Conservation (phyloP, 1,139 yeast species). For the Yamadazyma jaroonii region DNA sequence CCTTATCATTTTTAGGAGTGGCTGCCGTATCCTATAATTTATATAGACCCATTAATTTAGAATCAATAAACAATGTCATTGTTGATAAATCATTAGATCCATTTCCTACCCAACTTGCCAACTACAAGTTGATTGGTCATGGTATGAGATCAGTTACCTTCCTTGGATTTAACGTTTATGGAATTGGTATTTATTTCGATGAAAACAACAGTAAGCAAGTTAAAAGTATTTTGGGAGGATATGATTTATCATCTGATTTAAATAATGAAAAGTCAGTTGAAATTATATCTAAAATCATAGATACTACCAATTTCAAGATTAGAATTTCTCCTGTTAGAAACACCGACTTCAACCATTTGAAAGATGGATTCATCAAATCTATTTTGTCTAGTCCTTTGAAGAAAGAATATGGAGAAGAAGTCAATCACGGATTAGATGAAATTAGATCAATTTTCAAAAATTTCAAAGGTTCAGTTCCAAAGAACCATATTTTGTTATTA, state of each 20-base stretch:
- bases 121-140: slow-evolving; percentile 61
- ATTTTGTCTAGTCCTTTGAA: slow-evolving; percentile 55
- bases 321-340: slow-evolving; percentile 83
- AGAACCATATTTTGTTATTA: slow-evolving; percentile 56
- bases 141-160: slow-evolving; percentile 86
- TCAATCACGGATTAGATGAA: slow-evolving; percentile 55
- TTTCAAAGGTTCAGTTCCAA: slow-evolving; percentile 61
- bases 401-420: slow-evolving; percentile 30
- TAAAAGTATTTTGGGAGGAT: slow-evolving; percentile 35
- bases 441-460: slow-evolving; percentile 48
- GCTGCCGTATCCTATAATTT: slow-evolving; percentile 3
- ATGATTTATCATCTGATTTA: slow-evolving; percentile 18
- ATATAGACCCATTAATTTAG: slow-evolving; percentile 11
- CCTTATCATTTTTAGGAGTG: slow-evolving; percentile 1
- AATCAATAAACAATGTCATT: slow-evolving; percentile 21
- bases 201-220: slow-evolving; percentile 51
- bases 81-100: slow-evolving; percentile 54
- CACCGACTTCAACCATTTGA: slow-evolving; percentile 84
- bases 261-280: slow-evolving; percentile 40
- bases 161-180: slow-evolving; percentile 80
- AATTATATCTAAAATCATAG: slow-evolving; percentile 54
- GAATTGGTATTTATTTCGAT: slow-evolving; percentile 75
- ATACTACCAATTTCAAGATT: slow-evolving; percentile 60
- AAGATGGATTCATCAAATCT: slow-evolving; percentile 86
- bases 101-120: slow-evolving; percentile 40